Percentiles rank a stretch among this genome's conserved stretches.
Evolutionary conservation across 2,329 filamentous ascomycete species (phyloP).

Genomic region (Stagonosporopsis cucurbitacearum): DNA sequence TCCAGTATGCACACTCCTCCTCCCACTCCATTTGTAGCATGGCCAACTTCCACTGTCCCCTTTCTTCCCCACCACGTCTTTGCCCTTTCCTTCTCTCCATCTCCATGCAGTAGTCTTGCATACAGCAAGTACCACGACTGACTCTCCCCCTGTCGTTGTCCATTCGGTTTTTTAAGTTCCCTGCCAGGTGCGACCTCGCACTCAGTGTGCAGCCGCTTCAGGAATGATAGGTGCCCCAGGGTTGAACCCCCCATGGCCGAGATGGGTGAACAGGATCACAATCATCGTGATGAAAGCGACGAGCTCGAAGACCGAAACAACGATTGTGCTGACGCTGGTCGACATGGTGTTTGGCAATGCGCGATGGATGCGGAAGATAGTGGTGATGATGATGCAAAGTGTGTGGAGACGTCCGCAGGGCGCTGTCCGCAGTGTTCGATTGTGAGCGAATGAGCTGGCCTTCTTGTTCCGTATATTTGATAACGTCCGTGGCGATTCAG

Average conservation of each 20-base stretch:
- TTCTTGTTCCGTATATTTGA: not conserved
- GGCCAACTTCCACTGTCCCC: not conserved
- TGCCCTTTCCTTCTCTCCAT: not conserved
- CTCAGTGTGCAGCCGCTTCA: not conserved
- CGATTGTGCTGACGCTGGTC: not conserved
- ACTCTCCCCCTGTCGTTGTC: not conserved
- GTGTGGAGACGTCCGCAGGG: not conserved
- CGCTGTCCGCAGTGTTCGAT: not conserved
- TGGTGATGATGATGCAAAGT: not conserved
- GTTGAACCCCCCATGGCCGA: conserved; percentile 10
- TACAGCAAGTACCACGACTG: not conserved
- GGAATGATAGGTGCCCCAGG: not conserved
- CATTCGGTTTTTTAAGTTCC: not conserved
- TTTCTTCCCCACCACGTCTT: not conserved
- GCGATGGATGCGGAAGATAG: not conserved
- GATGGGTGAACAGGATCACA: conserved; percentile 4
- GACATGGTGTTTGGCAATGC: not conserved
- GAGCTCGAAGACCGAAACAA: conserved; percentile 5
- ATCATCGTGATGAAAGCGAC: conserved; percentile 6
- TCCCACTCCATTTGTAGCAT: not conserved
- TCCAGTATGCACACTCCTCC: not conserved
- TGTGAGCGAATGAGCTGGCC: not conserved
- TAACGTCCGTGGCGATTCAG: not conserved
- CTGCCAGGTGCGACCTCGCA: too few species aligned
- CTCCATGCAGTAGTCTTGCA: not conserved